A percentile compares a stretch with the other conserved stretches of the same genome.
phyloP scores from a whole-genome alignment of 2,329 filamentous ascomycete genomes.

The Whalleya microplaca region DNA sequence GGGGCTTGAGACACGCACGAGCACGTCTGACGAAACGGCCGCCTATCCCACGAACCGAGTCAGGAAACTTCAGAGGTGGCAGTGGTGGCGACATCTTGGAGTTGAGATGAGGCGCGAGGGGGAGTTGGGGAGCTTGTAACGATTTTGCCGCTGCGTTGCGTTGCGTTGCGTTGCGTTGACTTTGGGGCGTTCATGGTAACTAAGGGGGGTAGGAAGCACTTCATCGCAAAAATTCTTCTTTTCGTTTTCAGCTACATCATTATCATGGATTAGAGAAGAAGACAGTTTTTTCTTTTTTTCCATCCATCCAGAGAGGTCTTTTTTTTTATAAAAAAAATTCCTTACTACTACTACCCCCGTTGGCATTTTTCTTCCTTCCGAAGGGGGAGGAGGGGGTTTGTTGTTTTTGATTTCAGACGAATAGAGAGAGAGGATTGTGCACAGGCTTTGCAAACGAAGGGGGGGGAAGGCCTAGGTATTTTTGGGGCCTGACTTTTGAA shows the following conservation, averaged over 20 bases:
- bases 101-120: not conserved
- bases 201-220: not conserved
- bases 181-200: not conserved
- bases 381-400: too few species aligned
- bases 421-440: too few species aligned
- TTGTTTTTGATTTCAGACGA: too few species aligned
- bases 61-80: not conserved
- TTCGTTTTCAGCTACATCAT: not conserved
- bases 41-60: slow-evolving; percentile 1
- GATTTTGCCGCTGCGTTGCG: not conserved
- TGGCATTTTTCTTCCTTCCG: too few species aligned
- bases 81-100: not conserved
- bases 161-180: not conserved
- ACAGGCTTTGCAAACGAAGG: too few species aligned
- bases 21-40: slow-evolving; percentile 13
- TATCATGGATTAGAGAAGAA: not conserved
- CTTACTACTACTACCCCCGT: too few species aligned
- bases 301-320: too few species aligned
- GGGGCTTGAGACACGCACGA: slow-evolving; percentile 1
- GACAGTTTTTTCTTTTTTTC: not conserved
- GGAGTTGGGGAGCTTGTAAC: not conserved
- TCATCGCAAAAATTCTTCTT: not conserved
- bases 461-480: too few species aligned
- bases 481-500: too few species aligned
- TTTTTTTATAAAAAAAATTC: not conserved